phyloP scores from a whole-genome alignment of 129 eudicot genomes.

The Saposhnikovia divaricata region DNA sequence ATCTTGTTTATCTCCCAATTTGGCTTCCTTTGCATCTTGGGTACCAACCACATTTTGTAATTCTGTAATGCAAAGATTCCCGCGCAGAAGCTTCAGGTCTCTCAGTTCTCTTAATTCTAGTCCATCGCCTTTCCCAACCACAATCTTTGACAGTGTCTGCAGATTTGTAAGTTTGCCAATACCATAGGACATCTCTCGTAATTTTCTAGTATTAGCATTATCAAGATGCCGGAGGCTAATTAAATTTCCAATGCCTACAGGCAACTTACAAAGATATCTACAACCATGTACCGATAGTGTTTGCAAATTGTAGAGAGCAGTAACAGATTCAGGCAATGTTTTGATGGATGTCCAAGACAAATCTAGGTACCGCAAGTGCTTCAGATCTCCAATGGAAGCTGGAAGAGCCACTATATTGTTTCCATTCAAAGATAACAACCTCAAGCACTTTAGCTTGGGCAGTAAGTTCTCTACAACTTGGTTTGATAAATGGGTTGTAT shows the following conservation, averaged over 20 bases:
- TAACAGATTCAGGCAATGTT: constrained; percentile 17
- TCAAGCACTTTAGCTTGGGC: constrained; percentile 4
- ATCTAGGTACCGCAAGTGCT: constrained; percentile 23
- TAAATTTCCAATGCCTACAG: constrained; percentile 12
- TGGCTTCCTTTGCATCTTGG: constrained; percentile 14
- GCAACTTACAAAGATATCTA: not conserved
- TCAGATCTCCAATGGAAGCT: constrained; percentile 6
- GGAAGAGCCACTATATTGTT: constrained; percentile 2
- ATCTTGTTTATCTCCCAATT: constrained; percentile 10
- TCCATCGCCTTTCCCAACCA: constrained; percentile 7
- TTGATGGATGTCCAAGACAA: constrained; percentile 13
- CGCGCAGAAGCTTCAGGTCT: constrained; percentile 15
- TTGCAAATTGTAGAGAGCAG: constrained; percentile 5
- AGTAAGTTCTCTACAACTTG: not conserved
- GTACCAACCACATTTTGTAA: constrained; percentile 12
- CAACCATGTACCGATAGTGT: constrained; percentile 1
- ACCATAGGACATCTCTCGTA: constrained; percentile 15
- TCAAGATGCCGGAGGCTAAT: constrained; percentile 27
- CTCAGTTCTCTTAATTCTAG: constrained; percentile 12
- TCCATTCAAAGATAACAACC: constrained; percentile 5
- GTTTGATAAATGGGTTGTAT: constrained; percentile 12
- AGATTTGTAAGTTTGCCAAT: constrained; percentile 21
- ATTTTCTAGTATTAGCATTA: constrained; percentile 13
- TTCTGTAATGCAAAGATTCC: constrained; percentile 15
- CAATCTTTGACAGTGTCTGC: constrained; percentile 15